These are phyloP conservation scores for Cercospora zeina DNA, from an alignment of 2,329 filamentous ascomycete genomes.

Conservation along the genomic window DNA sequence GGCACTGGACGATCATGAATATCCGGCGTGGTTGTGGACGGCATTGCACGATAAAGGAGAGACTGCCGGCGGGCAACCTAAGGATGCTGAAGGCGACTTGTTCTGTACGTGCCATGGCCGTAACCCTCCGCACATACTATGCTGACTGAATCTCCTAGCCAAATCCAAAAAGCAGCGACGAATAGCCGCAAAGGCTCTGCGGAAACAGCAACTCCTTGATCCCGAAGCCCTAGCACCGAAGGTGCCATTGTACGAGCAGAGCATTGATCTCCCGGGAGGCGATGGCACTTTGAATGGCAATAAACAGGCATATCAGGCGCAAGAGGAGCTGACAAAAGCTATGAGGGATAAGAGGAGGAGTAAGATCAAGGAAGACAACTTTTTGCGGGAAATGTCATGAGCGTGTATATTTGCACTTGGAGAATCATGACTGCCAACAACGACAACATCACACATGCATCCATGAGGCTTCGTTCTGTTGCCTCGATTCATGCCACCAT, in stretches of 20 bases:
- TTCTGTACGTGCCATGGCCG: constrained; percentile 64
- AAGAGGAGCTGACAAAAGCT: constrained; percentile 65
- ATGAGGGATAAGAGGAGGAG: constrained; percentile 74
- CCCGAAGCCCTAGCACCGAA: constrained; percentile 62
- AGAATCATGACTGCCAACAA: background rate
- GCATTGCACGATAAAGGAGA: constrained; percentile 59
- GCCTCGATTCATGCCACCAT: too few relatives aligned
- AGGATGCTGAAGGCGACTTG: constrained; percentile 65
- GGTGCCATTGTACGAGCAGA: constrained; percentile 75
- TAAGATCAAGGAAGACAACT: constrained; percentile 82
- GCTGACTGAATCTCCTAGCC: constrained; percentile 49
- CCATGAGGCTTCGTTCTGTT: too few relatives aligned
- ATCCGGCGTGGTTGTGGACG: constrained; percentile 78
- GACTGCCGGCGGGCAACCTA: constrained; percentile 50
- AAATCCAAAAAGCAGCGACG: constrained; percentile 83
- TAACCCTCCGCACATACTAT: background rate
- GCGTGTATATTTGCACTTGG: background rate
- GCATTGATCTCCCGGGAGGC: constrained; percentile 66
- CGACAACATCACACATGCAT: background rate
- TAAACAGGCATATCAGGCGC: constrained; percentile 50
- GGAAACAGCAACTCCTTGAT: constrained; percentile 64
- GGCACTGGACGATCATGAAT: constrained; percentile 71
- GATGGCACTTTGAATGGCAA: constrained; percentile 52
- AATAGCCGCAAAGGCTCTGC: constrained; percentile 66
- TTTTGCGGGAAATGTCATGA: constrained; percentile 72